These are phyloP conservation scores for Diaporthe vexans DNA, from an alignment of 2,329 filamentous ascomycete species.

Conservation along the genomic window DNA sequence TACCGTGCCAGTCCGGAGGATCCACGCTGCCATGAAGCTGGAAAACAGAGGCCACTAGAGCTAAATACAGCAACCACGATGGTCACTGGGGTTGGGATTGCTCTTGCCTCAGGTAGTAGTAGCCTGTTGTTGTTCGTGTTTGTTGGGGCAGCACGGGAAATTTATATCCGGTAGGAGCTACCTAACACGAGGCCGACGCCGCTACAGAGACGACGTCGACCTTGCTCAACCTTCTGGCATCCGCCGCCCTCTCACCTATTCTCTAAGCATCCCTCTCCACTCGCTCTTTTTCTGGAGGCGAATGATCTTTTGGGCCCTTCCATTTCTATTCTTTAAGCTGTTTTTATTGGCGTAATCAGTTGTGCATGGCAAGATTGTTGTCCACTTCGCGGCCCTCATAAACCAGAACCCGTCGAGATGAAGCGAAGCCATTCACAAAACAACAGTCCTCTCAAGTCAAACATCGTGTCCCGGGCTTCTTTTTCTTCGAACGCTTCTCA, in stretches of 20 bases:
- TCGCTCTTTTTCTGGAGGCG: constrained; percentile 34
- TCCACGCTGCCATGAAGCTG: not conserved
- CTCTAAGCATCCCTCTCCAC: constrained; percentile 27
- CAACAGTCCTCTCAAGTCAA: constrained; percentile 29
- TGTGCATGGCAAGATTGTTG: constrained; percentile 8
- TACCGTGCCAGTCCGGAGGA: not conserved
- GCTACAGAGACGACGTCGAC: not conserved
- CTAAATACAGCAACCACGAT: not conserved
- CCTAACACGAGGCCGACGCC: not conserved
- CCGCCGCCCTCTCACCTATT: constrained; percentile 35
- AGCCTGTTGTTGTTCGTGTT: not conserved
- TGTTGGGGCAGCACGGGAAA: too few relatives aligned
- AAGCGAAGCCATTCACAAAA: constrained; percentile 39
- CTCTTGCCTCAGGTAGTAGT: not conserved
- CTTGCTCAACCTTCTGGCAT: not conserved
- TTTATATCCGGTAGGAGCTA: constrained; percentile 6
- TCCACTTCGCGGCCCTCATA: constrained; percentile 4
- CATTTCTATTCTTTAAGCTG: constrained; percentile 23
- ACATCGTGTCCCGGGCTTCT: constrained; percentile 26
- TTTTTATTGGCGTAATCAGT: constrained; percentile 6
- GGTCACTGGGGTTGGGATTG: not conserved
- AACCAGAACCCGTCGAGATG: constrained; percentile 35
- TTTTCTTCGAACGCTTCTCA: constrained; percentile 22
- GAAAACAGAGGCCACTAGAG: not conserved
- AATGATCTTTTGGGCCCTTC: constrained; percentile 16